A percentile compares a stretch with the other conserved stretches of the same genome.
Evolutionary conservation across 805 yeast genomes (phyloP).

Genomic region (Yarrowia bubula): DNA sequence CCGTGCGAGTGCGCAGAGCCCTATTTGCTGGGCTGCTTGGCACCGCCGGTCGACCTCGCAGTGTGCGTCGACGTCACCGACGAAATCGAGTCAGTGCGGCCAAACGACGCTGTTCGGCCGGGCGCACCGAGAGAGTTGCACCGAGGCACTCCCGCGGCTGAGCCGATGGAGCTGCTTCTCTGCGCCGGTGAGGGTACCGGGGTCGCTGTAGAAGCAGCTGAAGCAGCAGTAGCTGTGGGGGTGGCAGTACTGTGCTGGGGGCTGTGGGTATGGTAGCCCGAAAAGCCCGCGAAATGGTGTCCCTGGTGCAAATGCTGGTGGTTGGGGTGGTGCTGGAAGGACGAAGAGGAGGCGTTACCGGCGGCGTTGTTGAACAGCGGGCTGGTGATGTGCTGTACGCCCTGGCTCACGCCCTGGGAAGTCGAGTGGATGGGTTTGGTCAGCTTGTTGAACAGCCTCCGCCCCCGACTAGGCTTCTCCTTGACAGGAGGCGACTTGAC

Average conservation of each 20-base stretch:
- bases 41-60: neutral
- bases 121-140: slow-evolving; percentile 27
- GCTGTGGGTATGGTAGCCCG: slow-evolving; percentile 18
- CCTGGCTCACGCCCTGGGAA: neutral
- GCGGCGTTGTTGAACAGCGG: neutral
- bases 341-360: neutral
- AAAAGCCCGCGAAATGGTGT: slow-evolving; percentile 25
- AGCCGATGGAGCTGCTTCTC: slow-evolving; percentile 23
- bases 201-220: neutral
- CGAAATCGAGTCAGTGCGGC: slow-evolving; percentile 15
- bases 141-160: slow-evolving; percentile 18
- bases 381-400: slow-evolving; percentile 11
- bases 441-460: slow-evolving; percentile 15
- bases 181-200: neutral
- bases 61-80: slow-evolving; percentile 19
- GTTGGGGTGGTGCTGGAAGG: slow-evolving; percentile 21
- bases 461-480: slow-evolving; percentile 3
- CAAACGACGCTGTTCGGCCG: slow-evolving; percentile 17
- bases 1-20: too few relatives aligned
- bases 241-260: slow-evolving; percentile 21
- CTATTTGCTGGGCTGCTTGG: neutral
- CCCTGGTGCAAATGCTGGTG: slow-evolving; percentile 23
- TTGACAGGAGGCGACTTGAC: slow-evolving; percentile 18
- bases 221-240: neutral
- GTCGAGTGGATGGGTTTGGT: slow-evolving; percentile 13